Evolutionary conservation across 805 yeast species (phyloP).

Genomic region (Candida pini): DNA sequence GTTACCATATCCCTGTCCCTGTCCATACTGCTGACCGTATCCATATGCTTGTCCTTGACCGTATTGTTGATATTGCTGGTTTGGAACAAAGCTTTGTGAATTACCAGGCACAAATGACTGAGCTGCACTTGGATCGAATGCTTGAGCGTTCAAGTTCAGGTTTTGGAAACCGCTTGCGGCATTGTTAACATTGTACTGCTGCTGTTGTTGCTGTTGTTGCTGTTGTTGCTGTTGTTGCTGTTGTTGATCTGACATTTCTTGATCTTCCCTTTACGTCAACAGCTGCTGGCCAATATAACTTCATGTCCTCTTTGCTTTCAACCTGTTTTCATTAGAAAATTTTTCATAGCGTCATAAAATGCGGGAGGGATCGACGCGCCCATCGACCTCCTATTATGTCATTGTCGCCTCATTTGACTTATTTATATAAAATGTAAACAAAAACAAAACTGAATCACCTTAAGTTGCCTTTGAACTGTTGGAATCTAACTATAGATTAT

Average conservation of each 20-base stretch:
- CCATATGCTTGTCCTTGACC: constrained; percentile 19
- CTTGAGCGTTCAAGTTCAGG: constrained; percentile 33
- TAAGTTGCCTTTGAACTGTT: too few species aligned
- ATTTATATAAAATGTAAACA: too few species aligned
- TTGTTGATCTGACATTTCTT: constrained; percentile 26
- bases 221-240: constrained; percentile 12
- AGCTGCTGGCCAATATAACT: too few species aligned
- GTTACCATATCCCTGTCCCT: constrained; percentile 15
- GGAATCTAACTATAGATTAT: too few species aligned
- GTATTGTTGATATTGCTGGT: constrained; percentile 27
- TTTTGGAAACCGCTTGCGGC: constrained; percentile 40
- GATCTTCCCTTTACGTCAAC: too few species aligned
- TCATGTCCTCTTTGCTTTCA: too few species aligned
- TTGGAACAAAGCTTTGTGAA: constrained; percentile 32
- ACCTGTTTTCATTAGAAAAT: too few species aligned
- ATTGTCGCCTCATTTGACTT: too few species aligned
- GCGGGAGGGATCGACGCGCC: too few species aligned
- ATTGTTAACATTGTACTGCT: constrained; percentile 37
- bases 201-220: constrained; percentile 18
- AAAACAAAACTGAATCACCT: too few species aligned
- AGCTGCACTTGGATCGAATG: constrained; percentile 45
- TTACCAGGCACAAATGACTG: constrained; percentile 39
- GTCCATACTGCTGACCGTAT: constrained; percentile 7
- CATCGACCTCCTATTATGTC: too few species aligned
- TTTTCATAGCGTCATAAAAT: too few species aligned